These are phyloP conservation scores for Sphagnum contortum DNA, from an alignment of 225 moss, liverwort and hornwort genomes.

Conservation along the genomic window DNA sequence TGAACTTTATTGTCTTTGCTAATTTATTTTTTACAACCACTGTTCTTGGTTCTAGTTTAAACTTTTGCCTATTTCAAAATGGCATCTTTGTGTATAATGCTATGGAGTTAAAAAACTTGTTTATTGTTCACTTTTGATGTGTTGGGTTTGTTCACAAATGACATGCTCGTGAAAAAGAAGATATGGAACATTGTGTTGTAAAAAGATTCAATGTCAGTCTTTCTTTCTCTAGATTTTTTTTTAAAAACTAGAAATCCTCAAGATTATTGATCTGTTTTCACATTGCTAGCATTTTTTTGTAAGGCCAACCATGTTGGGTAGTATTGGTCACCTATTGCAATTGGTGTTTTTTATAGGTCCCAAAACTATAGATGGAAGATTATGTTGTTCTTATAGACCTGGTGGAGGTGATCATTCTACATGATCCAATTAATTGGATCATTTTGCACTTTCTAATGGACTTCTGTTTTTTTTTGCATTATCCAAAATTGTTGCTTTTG, in stretches of 20 bases:
- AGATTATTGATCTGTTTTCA: too few relatives aligned
- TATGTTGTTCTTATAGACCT: slow-evolving; percentile 58
- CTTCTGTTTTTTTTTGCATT: not conserved
- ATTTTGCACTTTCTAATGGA: not conserved
- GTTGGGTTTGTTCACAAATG: slow-evolving; percentile 43
- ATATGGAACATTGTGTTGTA: slow-evolving; percentile 74
- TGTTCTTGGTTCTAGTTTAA: too few relatives aligned
- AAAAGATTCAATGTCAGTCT: slow-evolving; percentile 49
- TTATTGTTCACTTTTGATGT: not conserved
- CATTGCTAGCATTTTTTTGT: too few relatives aligned
- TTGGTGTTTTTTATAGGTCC: slow-evolving; percentile 25
- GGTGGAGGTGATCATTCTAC: slow-evolving; percentile 60
- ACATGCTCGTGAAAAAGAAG: slow-evolving; percentile 71
- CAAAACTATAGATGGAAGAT: slow-evolving; percentile 71
- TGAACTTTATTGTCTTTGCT: too few relatives aligned
- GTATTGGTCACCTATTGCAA: too few relatives aligned
- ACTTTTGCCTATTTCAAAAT: too few relatives aligned
- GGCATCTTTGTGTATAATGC: too few relatives aligned
- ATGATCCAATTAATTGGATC: slow-evolving; percentile 54
- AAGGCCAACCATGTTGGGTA: too few relatives aligned
- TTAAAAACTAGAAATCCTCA: too few relatives aligned
- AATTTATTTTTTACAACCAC: too few relatives aligned
- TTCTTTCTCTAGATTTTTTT: slow-evolving; percentile 37
- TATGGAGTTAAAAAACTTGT: too few relatives aligned
- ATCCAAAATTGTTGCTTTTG: not conserved